Base-by-base conservation (phyloP, 129 eudicot genomes). In the Flaveria ramosissima region DNA sequence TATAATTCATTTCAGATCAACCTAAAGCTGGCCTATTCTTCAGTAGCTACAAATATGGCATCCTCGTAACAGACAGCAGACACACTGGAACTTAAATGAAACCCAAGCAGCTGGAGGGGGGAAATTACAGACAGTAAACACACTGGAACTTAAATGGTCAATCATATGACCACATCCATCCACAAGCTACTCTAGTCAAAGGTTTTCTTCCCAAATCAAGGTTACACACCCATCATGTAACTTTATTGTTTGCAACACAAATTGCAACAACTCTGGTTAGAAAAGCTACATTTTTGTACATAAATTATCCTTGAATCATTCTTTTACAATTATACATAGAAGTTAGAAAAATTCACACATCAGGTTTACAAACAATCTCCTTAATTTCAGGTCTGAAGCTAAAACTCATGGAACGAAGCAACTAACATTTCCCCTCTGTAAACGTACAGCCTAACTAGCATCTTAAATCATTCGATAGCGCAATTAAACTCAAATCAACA, bases 401-500 rank as follows among this genome's bases (percentile, higher is more conserved):
- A 50, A 50, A 50, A 3, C 17, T 14, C 55, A 4, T 14, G 6
- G 17, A n/a, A 12, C 1, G 59, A 52, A 1, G 59, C n/a, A 16
- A 8, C 6, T 2, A 48, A 17, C 53, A 48, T 12, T 52, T 15
- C 59, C 21, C 59, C 23, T 52, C 4, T 52, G 7, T 32, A 32
- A 32, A 43, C 62, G 45, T 24, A 65, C 60, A 74, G 60, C 46
- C 16, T 7, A 9, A 9, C 1, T 0, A 1, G 1, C n/a, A 30
- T 16, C 50, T 13, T 65, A 30, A 7, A 50, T 52, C 42, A 19
- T 26, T 50, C 73, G 55, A 48, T 14, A 76, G 1, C 36, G 53
- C 19, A 26, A 51, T 13, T 50, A 30, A 76, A 50, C 65, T 48
- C 64, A 41, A 50, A 64, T 32, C 1, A 61, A 63, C 79, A 64